phyloP scores from a whole-genome alignment of 164 flowering plant species.

The Kalanchoe fedtschenkoi region DNA sequence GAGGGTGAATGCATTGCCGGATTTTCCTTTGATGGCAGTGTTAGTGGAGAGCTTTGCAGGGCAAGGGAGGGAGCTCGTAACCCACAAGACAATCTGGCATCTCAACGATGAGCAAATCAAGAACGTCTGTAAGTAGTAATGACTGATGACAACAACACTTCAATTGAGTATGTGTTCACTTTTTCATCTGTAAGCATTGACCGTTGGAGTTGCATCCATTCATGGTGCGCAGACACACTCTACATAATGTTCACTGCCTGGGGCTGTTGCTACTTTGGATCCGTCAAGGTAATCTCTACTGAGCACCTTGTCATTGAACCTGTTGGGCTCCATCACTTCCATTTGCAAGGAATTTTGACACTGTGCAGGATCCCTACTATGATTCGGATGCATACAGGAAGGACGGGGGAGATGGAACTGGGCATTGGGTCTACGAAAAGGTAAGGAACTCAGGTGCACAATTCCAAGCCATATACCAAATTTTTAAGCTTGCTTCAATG shows the following conservation, averaged over 20 bases:
- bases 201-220: background rate
- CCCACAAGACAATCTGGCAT: slow-evolving; percentile 66
- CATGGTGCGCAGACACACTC: slow-evolving; percentile 30
- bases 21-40: slow-evolving; percentile 72
- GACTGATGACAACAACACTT: background rate
- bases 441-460: slow-evolving; percentile 17
- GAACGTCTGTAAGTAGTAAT: slow-evolving; percentile 69
- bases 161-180: background rate
- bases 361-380: slow-evolving; percentile 67
- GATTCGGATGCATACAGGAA: slow-evolving; percentile 67
- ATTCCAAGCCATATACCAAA: background rate
- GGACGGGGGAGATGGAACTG: slow-evolving; percentile 96
- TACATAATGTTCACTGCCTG: slow-evolving; percentile 89
- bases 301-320: background rate
- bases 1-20: slow-evolving; percentile 52
- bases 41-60: slow-evolving; percentile 66
- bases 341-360: background rate
- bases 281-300: slow-evolving; percentile 43
- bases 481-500: background rate
- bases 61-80: slow-evolving; percentile 54
- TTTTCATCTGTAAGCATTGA: background rate
- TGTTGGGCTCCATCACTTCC: no score
- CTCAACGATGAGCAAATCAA: slow-evolving; percentile 71
- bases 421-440: slow-evolving; percentile 85
- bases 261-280: slow-evolving; percentile 86